A percentile compares a stretch with the other conserved stretches of the same genome.
These are phyloP conservation scores for Pseudotsuga menziesii DNA, from an alignment of 75 land plant genomes.

Conservation along the genomic window DNA sequence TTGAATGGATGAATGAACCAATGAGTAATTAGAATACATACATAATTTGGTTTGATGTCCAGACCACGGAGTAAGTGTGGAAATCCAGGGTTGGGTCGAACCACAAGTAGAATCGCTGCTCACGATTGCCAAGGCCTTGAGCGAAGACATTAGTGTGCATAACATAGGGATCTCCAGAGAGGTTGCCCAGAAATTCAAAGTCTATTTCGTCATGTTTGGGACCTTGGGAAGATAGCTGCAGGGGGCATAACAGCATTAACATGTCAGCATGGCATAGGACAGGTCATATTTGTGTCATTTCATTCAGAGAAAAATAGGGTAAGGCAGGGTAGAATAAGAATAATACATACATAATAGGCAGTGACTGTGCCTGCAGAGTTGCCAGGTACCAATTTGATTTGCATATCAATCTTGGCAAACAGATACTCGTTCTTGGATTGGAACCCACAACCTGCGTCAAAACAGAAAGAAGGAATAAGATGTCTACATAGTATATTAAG, in stretches of 20 bases:
- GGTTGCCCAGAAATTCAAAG: constrained; percentile 54
- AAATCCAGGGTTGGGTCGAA: constrained; percentile 44
- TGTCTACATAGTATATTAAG: too few species aligned
- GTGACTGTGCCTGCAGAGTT: constrained; percentile 48
- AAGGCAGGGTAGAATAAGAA: not conserved
- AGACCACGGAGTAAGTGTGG: constrained; percentile 44
- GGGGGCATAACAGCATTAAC: constrained; percentile 17
- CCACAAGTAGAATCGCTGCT: constrained; percentile 46
- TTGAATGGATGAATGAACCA: too few species aligned
- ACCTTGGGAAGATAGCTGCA: constrained; percentile 38
- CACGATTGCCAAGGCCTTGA: constrained; percentile 40
- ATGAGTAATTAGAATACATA: constrained; percentile 11
- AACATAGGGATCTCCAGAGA: constrained; percentile 39
- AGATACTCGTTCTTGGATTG: constrained; percentile 28
- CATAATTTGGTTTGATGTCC: constrained; percentile 40
- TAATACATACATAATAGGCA: constrained; percentile 24
- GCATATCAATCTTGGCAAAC: constrained; percentile 37
- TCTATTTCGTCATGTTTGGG: constrained; percentile 46
- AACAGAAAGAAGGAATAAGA: too few species aligned
- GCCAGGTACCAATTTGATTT: constrained; percentile 38
- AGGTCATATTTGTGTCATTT: not conserved
- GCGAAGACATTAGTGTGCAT: constrained; percentile 47
- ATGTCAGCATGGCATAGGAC: not conserved
- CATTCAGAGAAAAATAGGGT: not conserved
- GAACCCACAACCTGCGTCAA: constrained; percentile 27